phyloP scores from a whole-genome alignment of 2,329 filamentous ascomycete genomes.

The Ascochyta rabiei region DNA sequence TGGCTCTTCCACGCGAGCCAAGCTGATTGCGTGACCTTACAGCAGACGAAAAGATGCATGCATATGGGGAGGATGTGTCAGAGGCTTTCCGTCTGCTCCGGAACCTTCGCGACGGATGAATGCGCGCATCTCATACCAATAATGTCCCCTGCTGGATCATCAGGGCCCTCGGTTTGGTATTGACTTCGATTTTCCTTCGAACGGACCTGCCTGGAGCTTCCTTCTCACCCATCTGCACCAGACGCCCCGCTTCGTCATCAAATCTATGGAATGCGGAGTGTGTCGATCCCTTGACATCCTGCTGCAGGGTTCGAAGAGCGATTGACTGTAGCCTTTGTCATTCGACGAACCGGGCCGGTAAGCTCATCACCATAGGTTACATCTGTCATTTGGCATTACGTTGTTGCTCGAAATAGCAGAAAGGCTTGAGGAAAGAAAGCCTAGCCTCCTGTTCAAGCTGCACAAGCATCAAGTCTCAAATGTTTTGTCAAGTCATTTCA shows the following conservation, averaged over 20 bases:
- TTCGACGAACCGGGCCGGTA: neutral
- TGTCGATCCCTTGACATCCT: neutral
- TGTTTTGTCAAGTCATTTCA: neutral
- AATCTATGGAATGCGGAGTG: neutral
- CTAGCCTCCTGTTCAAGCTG: neutral
- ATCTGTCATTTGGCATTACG: neutral
- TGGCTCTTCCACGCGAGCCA: neutral
- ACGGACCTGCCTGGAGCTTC: neutral
- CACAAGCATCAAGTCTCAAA: neutral
- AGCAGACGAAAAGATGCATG: neutral
- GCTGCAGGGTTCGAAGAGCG: neutral
- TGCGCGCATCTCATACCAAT: neutral
- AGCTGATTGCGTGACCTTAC: conserved; percentile 1
- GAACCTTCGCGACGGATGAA: neutral
- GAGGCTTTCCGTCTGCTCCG: neutral
- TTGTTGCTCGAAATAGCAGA: neutral
- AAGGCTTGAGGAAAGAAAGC: neutral
- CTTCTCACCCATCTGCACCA: neutral
- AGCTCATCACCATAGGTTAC: neutral
- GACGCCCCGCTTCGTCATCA: neutral
- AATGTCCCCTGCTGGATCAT: neutral
- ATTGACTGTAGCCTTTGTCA: neutral
- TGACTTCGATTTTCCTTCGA: neutral
- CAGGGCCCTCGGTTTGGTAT: neutral
- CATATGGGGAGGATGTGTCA: neutral